Percentiles rank a stretch among this genome's conserved stretches.
phyloP scores from a whole-genome alignment of 306 rosid species.

The Senna siamea region DNA sequence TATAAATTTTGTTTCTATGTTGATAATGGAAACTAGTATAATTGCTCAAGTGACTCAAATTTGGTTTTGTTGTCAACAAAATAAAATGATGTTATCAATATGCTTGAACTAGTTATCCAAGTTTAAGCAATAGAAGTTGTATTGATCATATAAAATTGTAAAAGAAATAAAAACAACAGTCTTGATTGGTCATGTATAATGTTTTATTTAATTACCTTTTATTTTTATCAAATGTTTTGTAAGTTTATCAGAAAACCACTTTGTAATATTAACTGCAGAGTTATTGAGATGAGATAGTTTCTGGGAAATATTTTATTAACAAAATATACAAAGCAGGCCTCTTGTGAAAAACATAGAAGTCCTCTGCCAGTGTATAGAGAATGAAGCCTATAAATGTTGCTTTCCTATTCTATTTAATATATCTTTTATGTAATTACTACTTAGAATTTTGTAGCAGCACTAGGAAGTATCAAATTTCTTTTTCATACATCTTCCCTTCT shows the following conservation, averaged over 20 bases:
- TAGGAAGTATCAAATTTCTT: conserved; percentile 24
- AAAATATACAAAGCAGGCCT: neutral
- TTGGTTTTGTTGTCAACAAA: neutral
- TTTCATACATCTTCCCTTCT: conserved; percentile 23
- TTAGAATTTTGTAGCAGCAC: conserved; percentile 23
- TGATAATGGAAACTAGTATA: neutral
- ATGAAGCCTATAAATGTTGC: neutral
- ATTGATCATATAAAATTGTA: too few relatives aligned
- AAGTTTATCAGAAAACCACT: too few relatives aligned
- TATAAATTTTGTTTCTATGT: neutral
- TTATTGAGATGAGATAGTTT: neutral
- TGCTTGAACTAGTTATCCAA: neutral
- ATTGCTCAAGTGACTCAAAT: neutral
- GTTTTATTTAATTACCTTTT: too few relatives aligned
- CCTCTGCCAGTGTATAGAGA: neutral
- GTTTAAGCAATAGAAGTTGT: neutral
- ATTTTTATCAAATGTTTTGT: too few relatives aligned
- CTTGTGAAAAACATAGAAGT: neutral
- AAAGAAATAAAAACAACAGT: too few relatives aligned
- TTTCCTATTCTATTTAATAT: conserved; percentile 13
- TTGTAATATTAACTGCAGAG: neutral
- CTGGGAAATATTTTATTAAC: too few relatives aligned
- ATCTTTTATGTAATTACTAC: neutral
- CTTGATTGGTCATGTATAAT: too few relatives aligned
- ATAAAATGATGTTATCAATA: neutral